Evolutionary conservation across 2,329 filamentous ascomycete genomes (phyloP), one percentile per base, ranked within the genome.

Genomic region (Penicillium sp.): DNA sequence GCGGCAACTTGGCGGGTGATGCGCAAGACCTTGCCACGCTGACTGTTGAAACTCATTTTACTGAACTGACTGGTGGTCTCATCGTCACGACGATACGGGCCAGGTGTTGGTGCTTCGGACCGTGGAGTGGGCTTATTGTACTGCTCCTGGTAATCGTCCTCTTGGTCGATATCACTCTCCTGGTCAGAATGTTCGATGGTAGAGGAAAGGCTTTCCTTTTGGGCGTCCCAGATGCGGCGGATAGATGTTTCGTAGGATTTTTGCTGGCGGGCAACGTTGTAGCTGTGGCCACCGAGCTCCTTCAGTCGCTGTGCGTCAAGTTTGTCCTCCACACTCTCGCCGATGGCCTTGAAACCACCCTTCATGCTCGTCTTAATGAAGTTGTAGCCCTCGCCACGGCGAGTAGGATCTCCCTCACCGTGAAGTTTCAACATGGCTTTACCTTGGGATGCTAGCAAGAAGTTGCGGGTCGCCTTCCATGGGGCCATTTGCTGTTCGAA

Each of bases 341-440:
- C 92, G 24, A 95, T 84, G 18, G 92, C 89, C 68, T 92, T 91
- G 73, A 97, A 99, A 0, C 94, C 94, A 58, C 94, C 94, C 75
- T 99, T 99, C 94, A 99, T 99, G 1, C 91, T 96, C 0, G 92
- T 97, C 69, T 94, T 92, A 72, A 99, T 92, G 73, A 99, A 97
- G 71, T 91, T 97, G 78, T 97, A 96, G 2, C 91, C 94, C 56
- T 97, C 86, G 2, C 94, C 94, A 66, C 92, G 89, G 22, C 92
- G 92, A 0, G 93, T 96, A 3, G 94, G 94, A 69, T 99, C 94
- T 52, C 94, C 94, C 61, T 95, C 91, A 18, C 94, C 94, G 65
- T 97, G 92, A 11, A 99, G 83, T 64, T 92, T 89, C 43, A 99
- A 83, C 94, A 99, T 99, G 3, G 94, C 94, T 71, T 99, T 99